phyloP scores from a whole-genome alignment of 768 basidiomycete species.

The Leccinellum albellum region DNA sequence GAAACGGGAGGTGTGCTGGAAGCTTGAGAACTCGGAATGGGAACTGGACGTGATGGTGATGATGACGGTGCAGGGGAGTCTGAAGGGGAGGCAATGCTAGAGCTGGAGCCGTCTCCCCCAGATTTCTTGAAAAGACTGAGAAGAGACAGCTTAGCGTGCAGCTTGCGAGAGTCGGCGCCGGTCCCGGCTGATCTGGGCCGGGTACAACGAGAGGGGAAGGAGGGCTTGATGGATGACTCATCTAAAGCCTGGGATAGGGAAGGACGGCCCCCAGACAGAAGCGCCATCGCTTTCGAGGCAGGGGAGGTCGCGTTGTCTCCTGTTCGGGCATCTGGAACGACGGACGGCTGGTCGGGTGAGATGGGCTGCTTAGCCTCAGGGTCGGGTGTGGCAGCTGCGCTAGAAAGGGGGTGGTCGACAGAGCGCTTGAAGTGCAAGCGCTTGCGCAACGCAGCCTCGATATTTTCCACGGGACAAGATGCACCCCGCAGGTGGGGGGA shows the following conservation, averaged over 20 bases:
- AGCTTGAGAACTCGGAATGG: constrained; percentile 19
- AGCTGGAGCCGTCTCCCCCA: constrained; percentile 35
- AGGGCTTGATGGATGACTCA: constrained; percentile 32
- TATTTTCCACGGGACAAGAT: constrained; percentile 29
- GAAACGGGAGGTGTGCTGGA: constrained; percentile 26
- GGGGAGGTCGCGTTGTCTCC: constrained; percentile 1
- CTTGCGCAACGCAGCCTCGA: constrained; percentile 34
- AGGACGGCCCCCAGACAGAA: constrained; percentile 51
- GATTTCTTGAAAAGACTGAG: constrained; percentile 70
- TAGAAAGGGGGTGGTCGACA: constrained; percentile 63
- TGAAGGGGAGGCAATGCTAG: constrained; percentile 33
- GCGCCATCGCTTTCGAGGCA: constrained; percentile 16
- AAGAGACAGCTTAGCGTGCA: constrained; percentile 71
- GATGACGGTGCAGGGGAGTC: constrained; percentile 27
- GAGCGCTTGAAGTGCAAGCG: constrained; percentile 74
- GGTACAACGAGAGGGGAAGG: constrained; percentile 34
- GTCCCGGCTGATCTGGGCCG: constrained; percentile 74
- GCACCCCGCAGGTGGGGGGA: constrained; percentile 16
- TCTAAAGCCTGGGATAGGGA: constrained; percentile 57
- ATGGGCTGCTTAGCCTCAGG: constrained; percentile 23
- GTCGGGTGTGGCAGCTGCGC: constrained; percentile 37
- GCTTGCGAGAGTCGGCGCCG: constrained; percentile 53
- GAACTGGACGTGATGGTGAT: constrained; percentile 25
- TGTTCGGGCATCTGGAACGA: constrained; percentile 1
- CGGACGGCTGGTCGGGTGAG: constrained; percentile 14